Evolutionary conservation across 495 filamentous ascomycete species (phyloP).

Genomic region (Pseudotulostoma volvatum): DNA sequence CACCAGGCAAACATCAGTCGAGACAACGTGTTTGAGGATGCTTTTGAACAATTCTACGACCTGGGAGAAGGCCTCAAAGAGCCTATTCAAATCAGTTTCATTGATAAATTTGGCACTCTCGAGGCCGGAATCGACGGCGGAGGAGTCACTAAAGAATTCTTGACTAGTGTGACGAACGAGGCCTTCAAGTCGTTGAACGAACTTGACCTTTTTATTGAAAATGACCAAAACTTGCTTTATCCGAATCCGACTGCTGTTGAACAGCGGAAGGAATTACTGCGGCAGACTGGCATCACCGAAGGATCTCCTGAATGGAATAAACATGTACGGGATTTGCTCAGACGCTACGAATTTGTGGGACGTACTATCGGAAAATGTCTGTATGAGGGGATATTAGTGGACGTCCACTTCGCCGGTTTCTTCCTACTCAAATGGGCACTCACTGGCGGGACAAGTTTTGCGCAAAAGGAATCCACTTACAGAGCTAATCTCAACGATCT

Average conservation of each 20-base stretch:
- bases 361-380: constrained; percentile 91
- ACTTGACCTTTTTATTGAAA: constrained; percentile 57
- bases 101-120: constrained; percentile 69
- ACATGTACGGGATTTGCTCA: constrained; percentile 43
- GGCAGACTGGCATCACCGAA: constrained; percentile 35
- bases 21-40: constrained; percentile 72
- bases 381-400: constrained; percentile 92
- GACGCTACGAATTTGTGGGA: constrained; percentile 80
- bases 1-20: constrained; percentile 73
- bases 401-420: constrained; percentile 86
- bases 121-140: constrained; percentile 96
- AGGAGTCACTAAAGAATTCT: constrained; percentile 94
- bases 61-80: constrained; percentile 79
- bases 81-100: constrained; percentile 93
- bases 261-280: constrained; percentile 44
- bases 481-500: constrained; percentile 85
- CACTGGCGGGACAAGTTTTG: constrained; percentile 45
- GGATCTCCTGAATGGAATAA: constrained; percentile 37
- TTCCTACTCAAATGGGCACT: constrained; percentile 92
- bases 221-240: constrained; percentile 78
- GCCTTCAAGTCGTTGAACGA: constrained; percentile 49
- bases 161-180: constrained; percentile 77
- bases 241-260: constrained; percentile 75
- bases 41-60: constrained; percentile 66
- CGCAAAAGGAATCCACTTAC: constrained; percentile 52